Evolutionary conservation across 2,329 filamentous ascomycete species (phyloP).

Genomic region (Didymella segeticola): DNA sequence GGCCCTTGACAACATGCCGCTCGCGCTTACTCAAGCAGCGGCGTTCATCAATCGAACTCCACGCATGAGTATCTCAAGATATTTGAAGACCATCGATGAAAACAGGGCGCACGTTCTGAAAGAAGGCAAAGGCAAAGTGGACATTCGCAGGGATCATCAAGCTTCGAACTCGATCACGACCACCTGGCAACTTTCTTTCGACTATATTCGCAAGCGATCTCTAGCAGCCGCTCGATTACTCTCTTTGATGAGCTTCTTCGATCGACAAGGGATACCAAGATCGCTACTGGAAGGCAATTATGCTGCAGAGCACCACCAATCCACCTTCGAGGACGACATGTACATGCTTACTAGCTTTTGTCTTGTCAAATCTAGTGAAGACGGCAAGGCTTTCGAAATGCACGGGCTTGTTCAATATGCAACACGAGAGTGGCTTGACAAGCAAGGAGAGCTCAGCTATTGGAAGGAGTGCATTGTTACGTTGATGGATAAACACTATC

Average conservation of each 20-base stretch:
- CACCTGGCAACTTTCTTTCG: constrained; percentile 46
- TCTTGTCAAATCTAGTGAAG: constrained; percentile 12
- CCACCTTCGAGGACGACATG: constrained; percentile 29
- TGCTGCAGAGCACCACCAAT: neutral
- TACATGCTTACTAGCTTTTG: constrained; percentile 23
- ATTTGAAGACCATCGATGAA: neutral
- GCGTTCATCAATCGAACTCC: constrained; percentile 6
- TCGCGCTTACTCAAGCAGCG: constrained; percentile 14
- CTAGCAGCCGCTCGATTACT: constrained; percentile 51
- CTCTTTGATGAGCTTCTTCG: constrained; percentile 44
- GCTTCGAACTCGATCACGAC: constrained; percentile 34
- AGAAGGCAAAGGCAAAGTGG: neutral
- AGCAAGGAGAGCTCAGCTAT: constrained; percentile 21
- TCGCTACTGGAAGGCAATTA: constrained; percentile 23
- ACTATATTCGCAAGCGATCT: constrained; percentile 44
- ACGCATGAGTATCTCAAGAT: constrained; percentile 4
- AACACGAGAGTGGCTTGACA: constrained; percentile 27
- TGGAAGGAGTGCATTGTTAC: constrained; percentile 19
- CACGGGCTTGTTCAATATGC: constrained; percentile 30
- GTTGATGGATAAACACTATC: constrained; percentile 1
- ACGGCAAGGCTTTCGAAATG: constrained; percentile 23
- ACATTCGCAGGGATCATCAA: neutral
- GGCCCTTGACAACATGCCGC: constrained; percentile 13
- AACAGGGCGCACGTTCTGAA: neutral
- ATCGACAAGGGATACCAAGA: constrained; percentile 30